Evolutionary conservation across 1,284 basidiomycete species (phyloP).

Genomic region (Tilletia horrida): DNA sequence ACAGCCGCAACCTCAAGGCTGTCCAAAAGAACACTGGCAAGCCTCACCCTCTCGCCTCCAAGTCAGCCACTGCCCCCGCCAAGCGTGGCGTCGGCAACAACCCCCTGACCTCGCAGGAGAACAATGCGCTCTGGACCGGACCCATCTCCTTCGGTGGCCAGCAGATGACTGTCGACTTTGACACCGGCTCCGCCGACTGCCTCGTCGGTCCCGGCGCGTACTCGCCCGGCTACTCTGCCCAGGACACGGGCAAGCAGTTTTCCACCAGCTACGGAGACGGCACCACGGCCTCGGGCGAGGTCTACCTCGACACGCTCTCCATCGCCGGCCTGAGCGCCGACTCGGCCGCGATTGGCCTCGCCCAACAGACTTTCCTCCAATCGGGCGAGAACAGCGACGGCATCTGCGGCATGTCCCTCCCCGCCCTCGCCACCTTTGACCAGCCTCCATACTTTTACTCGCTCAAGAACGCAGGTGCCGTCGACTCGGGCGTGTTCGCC

Average conservation of each 20-base stretch:
- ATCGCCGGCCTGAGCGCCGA: conserved; percentile 7
- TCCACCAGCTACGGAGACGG: conserved; percentile 14
- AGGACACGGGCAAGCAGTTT: neutral
- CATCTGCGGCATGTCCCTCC: conserved; percentile 14
- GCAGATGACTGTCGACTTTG: conserved; percentile 43
- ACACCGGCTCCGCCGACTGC: conserved; percentile 42
- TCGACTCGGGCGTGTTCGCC: neutral
- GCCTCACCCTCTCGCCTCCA: conserved; percentile 25
- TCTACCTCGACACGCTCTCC: conserved; percentile 11
- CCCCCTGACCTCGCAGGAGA: conserved; percentile 32
- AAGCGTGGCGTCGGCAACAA: conserved; percentile 31
- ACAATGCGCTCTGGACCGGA: conserved; percentile 45
- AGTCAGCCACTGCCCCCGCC: neutral
- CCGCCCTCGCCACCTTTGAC: neutral
- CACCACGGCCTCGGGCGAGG: conserved; percentile 2
- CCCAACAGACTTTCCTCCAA: neutral
- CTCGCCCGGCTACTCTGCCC: neutral
- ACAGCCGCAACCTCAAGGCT: conserved; percentile 30
- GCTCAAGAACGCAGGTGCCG: neutral
- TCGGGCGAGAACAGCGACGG: neutral
- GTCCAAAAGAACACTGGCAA: conserved; percentile 46
- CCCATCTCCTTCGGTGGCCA: conserved; percentile 42
- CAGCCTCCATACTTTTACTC: conserved; percentile 8
- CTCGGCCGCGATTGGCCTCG: neutral
- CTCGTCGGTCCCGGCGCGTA: conserved; percentile 10